These are phyloP conservation scores for Apiotrichum gamsii DNA, from an alignment of 1,284 basidiomycete genomes.

Conservation along the genomic window DNA sequence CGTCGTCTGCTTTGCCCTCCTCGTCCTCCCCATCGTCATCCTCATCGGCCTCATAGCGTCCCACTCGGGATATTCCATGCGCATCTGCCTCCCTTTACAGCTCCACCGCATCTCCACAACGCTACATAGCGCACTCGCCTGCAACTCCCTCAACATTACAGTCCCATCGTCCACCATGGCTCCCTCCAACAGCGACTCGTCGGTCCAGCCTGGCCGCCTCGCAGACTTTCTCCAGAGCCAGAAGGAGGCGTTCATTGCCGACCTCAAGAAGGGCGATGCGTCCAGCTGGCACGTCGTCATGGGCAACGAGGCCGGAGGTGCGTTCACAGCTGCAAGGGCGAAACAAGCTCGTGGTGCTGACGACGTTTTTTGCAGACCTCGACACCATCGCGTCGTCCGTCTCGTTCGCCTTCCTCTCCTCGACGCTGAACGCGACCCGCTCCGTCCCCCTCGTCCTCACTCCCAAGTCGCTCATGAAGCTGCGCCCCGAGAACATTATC, in stretches of 20 bases:
- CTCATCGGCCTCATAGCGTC: constrained; percentile 3
- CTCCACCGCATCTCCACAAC: constrained; percentile 22
- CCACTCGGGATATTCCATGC: constrained; percentile 24
- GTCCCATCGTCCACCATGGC: too few relatives aligned
- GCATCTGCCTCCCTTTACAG: constrained; percentile 34
- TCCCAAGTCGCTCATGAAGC: constrained; percentile 59
- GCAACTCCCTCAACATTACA: constrained; percentile 7
- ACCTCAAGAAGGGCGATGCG: constrained; percentile 48
- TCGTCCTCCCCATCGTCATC: constrained; percentile 1
- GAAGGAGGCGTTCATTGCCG: constrained; percentile 52
- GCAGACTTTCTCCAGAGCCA: constrained; percentile 47
- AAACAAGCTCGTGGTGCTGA: too few relatives aligned
- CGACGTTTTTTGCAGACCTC: constrained; percentile 57
- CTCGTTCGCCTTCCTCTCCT: constrained; percentile 66
- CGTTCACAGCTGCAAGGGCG: constrained; percentile 21
- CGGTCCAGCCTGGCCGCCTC: constrained; percentile 18
- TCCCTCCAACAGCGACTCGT: not conserved
- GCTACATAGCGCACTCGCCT: constrained; percentile 25
- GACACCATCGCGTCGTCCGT: constrained; percentile 79
- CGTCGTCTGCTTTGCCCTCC: not conserved
- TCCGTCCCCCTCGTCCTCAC: constrained; percentile 72
- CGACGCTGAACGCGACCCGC: constrained; percentile 52
- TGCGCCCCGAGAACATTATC: constrained; percentile 81
- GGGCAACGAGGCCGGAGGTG: constrained; percentile 90
- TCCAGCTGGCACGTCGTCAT: constrained; percentile 72